Conservation (phyloP, 139 green algal genomes). For the Desmodesmus armatus region DNA sequence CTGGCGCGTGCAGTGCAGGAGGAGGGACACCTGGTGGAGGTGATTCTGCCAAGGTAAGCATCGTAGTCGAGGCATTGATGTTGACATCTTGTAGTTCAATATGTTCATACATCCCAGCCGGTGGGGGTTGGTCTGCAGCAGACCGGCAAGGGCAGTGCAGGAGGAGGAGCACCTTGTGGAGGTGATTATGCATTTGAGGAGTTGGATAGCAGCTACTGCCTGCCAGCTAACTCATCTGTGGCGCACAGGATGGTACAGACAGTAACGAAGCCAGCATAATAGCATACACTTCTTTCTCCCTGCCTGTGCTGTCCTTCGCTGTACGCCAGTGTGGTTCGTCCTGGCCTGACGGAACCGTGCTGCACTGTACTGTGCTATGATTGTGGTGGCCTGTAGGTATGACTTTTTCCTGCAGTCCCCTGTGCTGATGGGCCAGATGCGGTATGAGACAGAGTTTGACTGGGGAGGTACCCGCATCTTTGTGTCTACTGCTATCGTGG, state of each 20-base stretch:
- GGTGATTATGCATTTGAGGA: constrained; percentile 83
- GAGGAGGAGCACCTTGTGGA: constrained; percentile 90
- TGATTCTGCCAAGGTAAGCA: constrained; percentile 77
- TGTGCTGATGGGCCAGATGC: constrained; percentile 54
- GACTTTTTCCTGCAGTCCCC: constrained; percentile 74
- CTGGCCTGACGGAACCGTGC: too few relatives aligned
- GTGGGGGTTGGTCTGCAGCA: too few relatives aligned
- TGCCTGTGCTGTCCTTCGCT: too few relatives aligned
- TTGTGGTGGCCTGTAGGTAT: constrained; percentile 61
- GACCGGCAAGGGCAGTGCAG: constrained; percentile 90
- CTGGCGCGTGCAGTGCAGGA: constrained; percentile 92
- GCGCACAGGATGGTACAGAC: too few relatives aligned
- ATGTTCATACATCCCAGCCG: too few relatives aligned
- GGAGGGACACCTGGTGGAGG: constrained; percentile 84
- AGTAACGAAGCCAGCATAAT: too few relatives aligned
- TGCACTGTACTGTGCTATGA: background rate
- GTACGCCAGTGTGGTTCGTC: too few relatives aligned
- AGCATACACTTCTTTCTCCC: too few relatives aligned
- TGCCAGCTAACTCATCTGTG: too few relatives aligned
- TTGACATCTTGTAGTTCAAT: too few relatives aligned
- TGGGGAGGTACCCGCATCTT: constrained; percentile 80
- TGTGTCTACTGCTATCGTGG: constrained; percentile 79
- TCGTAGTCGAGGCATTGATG: too few relatives aligned
- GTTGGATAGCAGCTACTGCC: too few relatives aligned
- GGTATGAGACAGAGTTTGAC: constrained; percentile 80